Percentiles rank a stretch among this genome's conserved stretches.
These are phyloP conservation scores for Barnettozyma salicaria DNA, from an alignment of 805 yeast species.

Conservation along the genomic window DNA sequence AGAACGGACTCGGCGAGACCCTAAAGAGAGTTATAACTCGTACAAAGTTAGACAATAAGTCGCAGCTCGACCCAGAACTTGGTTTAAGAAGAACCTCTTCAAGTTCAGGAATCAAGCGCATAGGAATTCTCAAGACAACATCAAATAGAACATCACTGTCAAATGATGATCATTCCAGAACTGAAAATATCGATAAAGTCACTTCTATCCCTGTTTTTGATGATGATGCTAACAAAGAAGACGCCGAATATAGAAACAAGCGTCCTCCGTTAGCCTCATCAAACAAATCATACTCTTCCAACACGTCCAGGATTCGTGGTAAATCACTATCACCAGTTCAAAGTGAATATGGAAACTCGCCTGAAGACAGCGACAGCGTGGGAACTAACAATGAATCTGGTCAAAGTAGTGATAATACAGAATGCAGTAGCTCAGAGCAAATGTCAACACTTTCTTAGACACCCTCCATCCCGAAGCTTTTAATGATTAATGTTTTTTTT, in stretches of 20 bases:
- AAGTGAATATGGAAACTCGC: no score
- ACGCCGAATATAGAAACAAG: constrained; percentile 13
- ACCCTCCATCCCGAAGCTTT: no score
- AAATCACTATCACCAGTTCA: constrained; percentile 7
- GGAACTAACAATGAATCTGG: no score
- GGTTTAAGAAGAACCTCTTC: constrained; percentile 15
- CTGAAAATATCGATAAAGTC: no score
- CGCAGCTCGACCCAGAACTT: constrained; percentile 13
- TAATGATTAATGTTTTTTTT: no score
- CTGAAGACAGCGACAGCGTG: no score
- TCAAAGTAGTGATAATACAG: no score
- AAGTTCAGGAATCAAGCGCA: neutral
- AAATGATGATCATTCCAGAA: no score
- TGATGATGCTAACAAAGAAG: constrained; percentile 38
- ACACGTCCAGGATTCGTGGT: neutral
- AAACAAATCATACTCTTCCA: neutral
- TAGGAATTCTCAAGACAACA: constrained; percentile 17
- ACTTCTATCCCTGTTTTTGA: no score
- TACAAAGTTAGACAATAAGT: neutral
- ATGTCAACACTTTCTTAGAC: no score
- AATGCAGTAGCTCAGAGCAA: no score
- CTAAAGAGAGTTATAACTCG: constrained; percentile 29
- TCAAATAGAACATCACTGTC: constrained; percentile 18
- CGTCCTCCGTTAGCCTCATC: constrained; percentile 10
- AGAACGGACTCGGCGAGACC: constrained; percentile 30